Percentiles rank a stretch among this genome's conserved stretches.
Evolutionary conservation across 2,329 filamentous ascomycete species (phyloP).

Genomic region (Epicoccum nigrum): DNA sequence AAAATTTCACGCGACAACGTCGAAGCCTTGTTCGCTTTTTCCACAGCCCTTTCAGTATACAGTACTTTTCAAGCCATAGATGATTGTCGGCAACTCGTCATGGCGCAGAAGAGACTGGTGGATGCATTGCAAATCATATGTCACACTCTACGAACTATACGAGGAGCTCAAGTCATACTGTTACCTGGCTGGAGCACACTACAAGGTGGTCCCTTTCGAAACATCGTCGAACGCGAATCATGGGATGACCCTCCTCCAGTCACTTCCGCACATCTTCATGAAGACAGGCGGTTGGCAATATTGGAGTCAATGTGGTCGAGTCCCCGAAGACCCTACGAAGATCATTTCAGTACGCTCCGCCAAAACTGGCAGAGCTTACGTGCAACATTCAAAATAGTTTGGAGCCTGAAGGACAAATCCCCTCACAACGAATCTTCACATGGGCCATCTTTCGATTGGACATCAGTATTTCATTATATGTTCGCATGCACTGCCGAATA

Average conservation of each 20-base stretch:
- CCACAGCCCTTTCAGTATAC: slow-evolving; percentile 24
- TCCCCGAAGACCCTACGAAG: slow-evolving; percentile 29
- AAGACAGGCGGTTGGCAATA: slow-evolving; percentile 23
- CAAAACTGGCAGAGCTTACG: slow-evolving; percentile 24
- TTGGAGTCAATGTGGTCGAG: slow-evolving; percentile 34
- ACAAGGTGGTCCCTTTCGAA: slow-evolving; percentile 20
- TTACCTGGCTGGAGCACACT: slow-evolving; percentile 34
- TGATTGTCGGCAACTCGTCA: slow-evolving; percentile 6
- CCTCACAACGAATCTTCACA: background rate
- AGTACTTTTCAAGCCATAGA: slow-evolving; percentile 21
- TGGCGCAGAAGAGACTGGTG: background rate
- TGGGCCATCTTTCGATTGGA: slow-evolving; percentile 25
- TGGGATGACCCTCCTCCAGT: slow-evolving; percentile 27
- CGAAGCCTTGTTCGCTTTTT: slow-evolving; percentile 47
- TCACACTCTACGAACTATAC: slow-evolving; percentile 21
- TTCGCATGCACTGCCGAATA: slow-evolving; percentile 23
- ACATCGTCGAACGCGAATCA: slow-evolving; percentile 32
- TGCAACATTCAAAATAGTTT: slow-evolving; percentile 30
- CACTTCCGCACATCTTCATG: slow-evolving; percentile 18
- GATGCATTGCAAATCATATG: background rate
- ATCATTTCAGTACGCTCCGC: slow-evolving; percentile 30
- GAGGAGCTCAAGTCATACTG: slow-evolving; percentile 34
- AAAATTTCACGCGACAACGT: slow-evolving; percentile 49
- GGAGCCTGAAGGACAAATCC: slow-evolving; percentile 22
- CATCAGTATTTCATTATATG: slow-evolving; percentile 27